phyloP scores from a whole-genome alignment of 2,329 filamentous ascomycete genomes.

The Coleophoma cylindrospora region DNA sequence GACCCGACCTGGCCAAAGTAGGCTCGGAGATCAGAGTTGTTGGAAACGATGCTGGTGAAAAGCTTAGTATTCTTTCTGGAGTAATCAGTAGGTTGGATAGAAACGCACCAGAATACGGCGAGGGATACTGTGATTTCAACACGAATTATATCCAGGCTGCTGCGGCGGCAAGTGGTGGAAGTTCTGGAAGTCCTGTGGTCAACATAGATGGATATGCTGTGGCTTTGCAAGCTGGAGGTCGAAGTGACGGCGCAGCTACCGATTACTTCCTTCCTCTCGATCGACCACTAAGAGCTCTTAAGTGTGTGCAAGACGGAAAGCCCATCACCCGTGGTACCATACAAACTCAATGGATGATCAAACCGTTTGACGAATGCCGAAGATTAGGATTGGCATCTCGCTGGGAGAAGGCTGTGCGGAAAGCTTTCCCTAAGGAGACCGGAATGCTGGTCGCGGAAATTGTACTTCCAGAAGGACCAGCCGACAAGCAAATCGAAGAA shows the following conservation, averaged over 20 bases:
- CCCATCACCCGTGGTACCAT: constrained; percentile 90
- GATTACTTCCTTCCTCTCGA: constrained; percentile 97
- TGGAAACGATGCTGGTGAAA: constrained; percentile 97
- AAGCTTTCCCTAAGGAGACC: constrained; percentile 84
- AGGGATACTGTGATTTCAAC: constrained; percentile 97
- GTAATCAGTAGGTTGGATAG: constrained; percentile 94
- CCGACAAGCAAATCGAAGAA: constrained; percentile 81
- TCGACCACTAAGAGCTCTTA: constrained; percentile 78
- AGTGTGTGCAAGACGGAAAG: constrained; percentile 74
- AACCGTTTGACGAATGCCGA: constrained; percentile 95
- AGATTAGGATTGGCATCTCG: constrained; percentile 77
- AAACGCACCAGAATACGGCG: constrained; percentile 96
- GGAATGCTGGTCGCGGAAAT: constrained; percentile 98
- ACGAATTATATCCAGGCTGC: constrained; percentile 96
- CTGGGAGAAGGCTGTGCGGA: constrained; percentile 81
- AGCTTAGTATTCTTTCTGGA: constrained; percentile 94
- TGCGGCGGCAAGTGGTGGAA: constrained; percentile 91
- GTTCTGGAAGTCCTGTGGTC: constrained; percentile 96
- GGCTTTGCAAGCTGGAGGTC: constrained; percentile 87
- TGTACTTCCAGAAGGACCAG: constrained; percentile 85
- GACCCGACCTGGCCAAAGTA: constrained; percentile 83
- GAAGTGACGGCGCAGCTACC: constrained; percentile 90
- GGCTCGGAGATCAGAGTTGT: constrained; percentile 95
- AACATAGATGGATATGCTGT: constrained; percentile 91
- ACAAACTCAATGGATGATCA: constrained; percentile 94